Evolutionary conservation across 768 basidiomycete genomes (phyloP).

Genomic region (Tulasnella calospora): DNA sequence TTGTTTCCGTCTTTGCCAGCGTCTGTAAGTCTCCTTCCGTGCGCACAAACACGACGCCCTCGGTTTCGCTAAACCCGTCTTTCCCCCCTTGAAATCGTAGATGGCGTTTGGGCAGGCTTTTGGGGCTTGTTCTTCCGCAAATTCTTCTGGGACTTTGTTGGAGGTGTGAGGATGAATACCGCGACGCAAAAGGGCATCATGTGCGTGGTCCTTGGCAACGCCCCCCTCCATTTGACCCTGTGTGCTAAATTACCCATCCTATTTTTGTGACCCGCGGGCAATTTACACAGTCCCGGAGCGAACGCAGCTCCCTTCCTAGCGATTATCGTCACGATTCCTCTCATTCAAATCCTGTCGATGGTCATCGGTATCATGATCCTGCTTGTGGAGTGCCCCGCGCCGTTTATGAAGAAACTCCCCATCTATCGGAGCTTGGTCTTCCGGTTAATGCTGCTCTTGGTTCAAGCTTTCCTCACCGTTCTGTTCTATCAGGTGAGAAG

Average conservation of each 20-base stretch:
- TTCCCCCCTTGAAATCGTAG: constrained; percentile 38
- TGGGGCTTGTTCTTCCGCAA: constrained; percentile 83
- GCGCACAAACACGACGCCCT: neutral
- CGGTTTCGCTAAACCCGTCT: neutral
- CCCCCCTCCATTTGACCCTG: neutral
- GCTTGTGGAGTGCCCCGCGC: constrained; percentile 67
- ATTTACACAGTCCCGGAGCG: constrained; percentile 50
- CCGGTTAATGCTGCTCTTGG: constrained; percentile 56
- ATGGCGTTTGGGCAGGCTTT: constrained; percentile 74
- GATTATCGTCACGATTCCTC: constrained; percentile 70
- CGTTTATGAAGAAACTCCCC: constrained; percentile 49
- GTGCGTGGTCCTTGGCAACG: constrained; percentile 29
- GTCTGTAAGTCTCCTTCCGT: constrained; percentile 55
- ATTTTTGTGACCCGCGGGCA: neutral
- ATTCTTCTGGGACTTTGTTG: constrained; percentile 96
- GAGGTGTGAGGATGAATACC: constrained; percentile 42
- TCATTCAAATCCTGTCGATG: constrained; percentile 68
- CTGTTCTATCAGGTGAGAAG: constrained; percentile 67
- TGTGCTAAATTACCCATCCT: neutral
- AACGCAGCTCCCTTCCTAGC: constrained; percentile 58
- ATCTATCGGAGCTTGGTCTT: constrained; percentile 63
- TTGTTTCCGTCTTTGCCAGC: constrained; percentile 61
- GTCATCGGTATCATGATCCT: constrained; percentile 55
- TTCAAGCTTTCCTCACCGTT: constrained; percentile 58
- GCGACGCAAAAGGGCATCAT: constrained; percentile 28